Conservation (phyloP, 1,284 basidiomycete species). For the Quambalaria eucalypti region DNA sequence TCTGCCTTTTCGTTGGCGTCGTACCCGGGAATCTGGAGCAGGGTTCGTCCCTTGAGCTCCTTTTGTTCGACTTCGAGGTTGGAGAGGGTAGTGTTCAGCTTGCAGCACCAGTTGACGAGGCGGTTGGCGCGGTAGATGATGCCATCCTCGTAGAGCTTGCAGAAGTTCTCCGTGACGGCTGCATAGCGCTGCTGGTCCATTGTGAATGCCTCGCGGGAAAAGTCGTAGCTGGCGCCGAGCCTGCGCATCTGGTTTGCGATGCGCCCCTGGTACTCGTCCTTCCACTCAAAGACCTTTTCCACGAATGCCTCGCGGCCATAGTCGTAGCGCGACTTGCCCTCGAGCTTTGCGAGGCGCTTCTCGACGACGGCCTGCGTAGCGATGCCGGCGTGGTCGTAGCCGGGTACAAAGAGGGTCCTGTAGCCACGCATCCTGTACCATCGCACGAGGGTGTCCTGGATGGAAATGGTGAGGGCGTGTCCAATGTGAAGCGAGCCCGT, state of each 20-base stretch:
- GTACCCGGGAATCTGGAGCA: slow-evolving; percentile 88
- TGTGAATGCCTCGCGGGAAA: slow-evolving; percentile 87
- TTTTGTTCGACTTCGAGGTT: slow-evolving; percentile 97
- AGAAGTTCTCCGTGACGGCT: slow-evolving; percentile 88
- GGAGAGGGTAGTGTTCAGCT: slow-evolving; percentile 88
- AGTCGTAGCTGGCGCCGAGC: slow-evolving; percentile 88
- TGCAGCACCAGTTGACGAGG: slow-evolving; percentile 96
- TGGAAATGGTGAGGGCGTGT: slow-evolving; percentile 82
- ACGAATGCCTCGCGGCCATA: slow-evolving; percentile 87
- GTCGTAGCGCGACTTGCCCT: slow-evolving; percentile 80
- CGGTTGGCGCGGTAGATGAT: slow-evolving; percentile 92
- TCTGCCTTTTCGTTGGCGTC: slow-evolving; percentile 88
- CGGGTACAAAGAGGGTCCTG: slow-evolving; percentile 81
- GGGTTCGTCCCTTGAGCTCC: slow-evolving; percentile 74
- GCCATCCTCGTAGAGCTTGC: slow-evolving; percentile 81
- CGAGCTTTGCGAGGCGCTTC: slow-evolving; percentile 74
- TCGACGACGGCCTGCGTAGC: slow-evolving; percentile 98
- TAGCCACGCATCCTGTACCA: slow-evolving; percentile 70
- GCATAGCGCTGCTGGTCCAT: slow-evolving; percentile 64
- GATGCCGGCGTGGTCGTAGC: slow-evolving; percentile 97
- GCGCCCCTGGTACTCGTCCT: slow-evolving; percentile 84
- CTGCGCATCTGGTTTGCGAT: slow-evolving; percentile 84
- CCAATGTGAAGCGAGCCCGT: slow-evolving; percentile 95
- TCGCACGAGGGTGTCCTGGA: slow-evolving; percentile 65
- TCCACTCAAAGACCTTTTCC: slow-evolving; percentile 90